A percentile compares a stretch with the other conserved stretches of the same genome.
Conservation (phyloP, 345 rosid genomes). For the Turritis glabra region DNA sequence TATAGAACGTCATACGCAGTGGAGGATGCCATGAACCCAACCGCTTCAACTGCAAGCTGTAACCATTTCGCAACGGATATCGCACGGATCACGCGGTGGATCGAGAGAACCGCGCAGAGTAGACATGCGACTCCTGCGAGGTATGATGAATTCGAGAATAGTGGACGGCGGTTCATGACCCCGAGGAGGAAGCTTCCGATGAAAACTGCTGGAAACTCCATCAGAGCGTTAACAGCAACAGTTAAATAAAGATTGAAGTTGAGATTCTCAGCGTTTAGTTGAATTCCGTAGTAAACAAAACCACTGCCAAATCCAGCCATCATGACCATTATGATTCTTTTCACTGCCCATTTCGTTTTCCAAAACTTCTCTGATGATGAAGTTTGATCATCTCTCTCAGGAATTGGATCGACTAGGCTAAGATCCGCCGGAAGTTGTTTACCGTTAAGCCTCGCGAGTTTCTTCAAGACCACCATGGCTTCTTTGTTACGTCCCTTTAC, state of each 20-base stretch:
- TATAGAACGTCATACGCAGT: slow-evolving; percentile 58
- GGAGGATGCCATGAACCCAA: slow-evolving; percentile 75
- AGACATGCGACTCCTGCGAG: slow-evolving; percentile 53
- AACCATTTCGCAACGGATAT: slow-evolving; percentile 48
- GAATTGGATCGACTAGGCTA: slow-evolving; percentile 41
- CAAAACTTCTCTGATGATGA: slow-evolving; percentile 46
- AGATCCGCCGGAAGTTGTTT: slow-evolving; percentile 51
- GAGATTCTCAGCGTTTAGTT: slow-evolving; percentile 70
- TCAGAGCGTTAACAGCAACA: slow-evolving; percentile 58
- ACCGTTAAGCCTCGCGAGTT: slow-evolving; percentile 53
- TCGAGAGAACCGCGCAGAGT: slow-evolving; percentile 58
- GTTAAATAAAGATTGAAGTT: slow-evolving; percentile 60
- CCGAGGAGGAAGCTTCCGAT: slow-evolving; percentile 52
- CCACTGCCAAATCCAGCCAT: slow-evolving; percentile 64
- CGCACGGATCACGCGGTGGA: neutral
- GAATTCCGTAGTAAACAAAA: slow-evolving; percentile 73
- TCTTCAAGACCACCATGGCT: slow-evolving; percentile 51
- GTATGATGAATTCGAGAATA: slow-evolving; percentile 52
- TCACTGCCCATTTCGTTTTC: slow-evolving; percentile 65
- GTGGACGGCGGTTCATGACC: slow-evolving; percentile 53
- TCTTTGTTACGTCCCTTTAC: slow-evolving; percentile 54
- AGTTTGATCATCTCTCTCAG: neutral
- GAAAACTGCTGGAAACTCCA: slow-evolving; percentile 79
- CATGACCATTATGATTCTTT: slow-evolving; percentile 55
- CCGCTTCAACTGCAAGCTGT: slow-evolving; percentile 51